Percentiles rank a stretch among this genome's conserved stretches.
Evolutionary conservation across 768 basidiomycete genomes (phyloP).

Genomic region (Mycena latifolia): DNA sequence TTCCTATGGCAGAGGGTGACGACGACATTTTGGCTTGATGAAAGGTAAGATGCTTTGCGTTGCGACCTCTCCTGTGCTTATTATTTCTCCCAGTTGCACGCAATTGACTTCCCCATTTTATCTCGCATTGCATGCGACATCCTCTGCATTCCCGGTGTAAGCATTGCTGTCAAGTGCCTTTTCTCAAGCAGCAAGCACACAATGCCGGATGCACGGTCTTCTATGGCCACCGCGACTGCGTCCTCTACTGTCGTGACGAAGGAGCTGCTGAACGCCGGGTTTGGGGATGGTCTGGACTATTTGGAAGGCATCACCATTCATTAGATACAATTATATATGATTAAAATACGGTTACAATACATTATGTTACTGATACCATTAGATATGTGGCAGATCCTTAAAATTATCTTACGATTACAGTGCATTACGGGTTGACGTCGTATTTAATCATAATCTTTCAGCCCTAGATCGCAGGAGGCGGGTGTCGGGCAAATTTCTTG

Average conservation of each 20-base stretch:
- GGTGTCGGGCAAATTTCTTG: no score
- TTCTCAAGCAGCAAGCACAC: slow-evolving; percentile 34
- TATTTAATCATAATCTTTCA: no score
- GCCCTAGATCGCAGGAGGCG: no score
- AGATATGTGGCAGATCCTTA: no score
- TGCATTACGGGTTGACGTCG: no score
- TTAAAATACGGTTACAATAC: no score
- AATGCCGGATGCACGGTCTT: slow-evolving; percentile 25
- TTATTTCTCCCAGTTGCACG: slow-evolving; percentile 3
- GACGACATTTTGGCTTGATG: slow-evolving; percentile 20
- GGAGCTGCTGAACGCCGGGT: slow-evolving; percentile 30
- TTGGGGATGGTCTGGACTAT: no score
- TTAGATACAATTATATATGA: no score
- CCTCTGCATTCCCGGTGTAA: no score
- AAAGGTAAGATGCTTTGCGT: slow-evolving; percentile 1
- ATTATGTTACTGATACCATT: no score
- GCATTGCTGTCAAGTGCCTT: slow-evolving; percentile 33
- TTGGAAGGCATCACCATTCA: no score
- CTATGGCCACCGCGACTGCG: slow-evolving; percentile 29
- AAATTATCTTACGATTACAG: no score
- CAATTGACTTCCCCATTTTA: neutral
- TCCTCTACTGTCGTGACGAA: slow-evolving; percentile 30
- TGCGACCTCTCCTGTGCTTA: neutral
- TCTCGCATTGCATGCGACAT: slow-evolving; percentile 25
- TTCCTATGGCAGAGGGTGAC: slow-evolving; percentile 12